Conservation (phyloP, 2,329 filamentous ascomycete species). For the Neofusicoccum sp. region DNA sequence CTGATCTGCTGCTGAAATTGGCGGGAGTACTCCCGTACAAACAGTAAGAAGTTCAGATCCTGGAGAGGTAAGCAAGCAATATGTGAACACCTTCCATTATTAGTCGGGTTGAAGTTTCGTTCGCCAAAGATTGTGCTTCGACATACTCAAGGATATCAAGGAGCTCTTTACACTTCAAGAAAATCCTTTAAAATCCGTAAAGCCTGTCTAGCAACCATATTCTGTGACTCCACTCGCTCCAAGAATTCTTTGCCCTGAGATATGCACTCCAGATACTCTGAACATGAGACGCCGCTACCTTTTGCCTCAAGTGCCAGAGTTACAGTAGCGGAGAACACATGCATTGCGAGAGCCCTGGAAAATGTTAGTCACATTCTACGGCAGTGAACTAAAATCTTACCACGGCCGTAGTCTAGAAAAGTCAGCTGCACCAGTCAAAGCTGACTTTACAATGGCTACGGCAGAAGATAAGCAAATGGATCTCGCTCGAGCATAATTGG, state of each 20-base stretch:
- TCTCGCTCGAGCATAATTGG: conserved; percentile 23
- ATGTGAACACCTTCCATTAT: no score
- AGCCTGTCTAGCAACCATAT: conserved; percentile 23
- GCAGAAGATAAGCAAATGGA: conserved; percentile 24
- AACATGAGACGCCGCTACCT: background rate
- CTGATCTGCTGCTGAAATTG: background rate
- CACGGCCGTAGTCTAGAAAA: conserved; percentile 22
- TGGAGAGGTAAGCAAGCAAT: no score
- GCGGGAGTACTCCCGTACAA: conserved; percentile 12
- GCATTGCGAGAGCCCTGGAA: conserved; percentile 23
- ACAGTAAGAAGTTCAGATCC: conserved; percentile 26
- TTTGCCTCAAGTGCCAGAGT: conserved; percentile 23
- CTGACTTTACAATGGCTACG: conserved; percentile 20
- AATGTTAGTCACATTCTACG: background rate
- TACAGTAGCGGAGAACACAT: conserved; percentile 23
- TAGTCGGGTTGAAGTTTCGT: no score
- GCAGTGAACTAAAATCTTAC: conserved; percentile 3
- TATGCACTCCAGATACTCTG: conserved; percentile 13
- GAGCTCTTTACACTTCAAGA: background rate
- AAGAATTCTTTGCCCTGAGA: conserved; percentile 18
- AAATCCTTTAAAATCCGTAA: conserved; percentile 23
- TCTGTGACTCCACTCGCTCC: conserved; percentile 19
- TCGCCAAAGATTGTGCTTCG: no score
- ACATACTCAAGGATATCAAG: no score
- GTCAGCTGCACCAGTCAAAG: conserved; percentile 8